These are phyloP conservation scores for Lojkania enalia DNA, from an alignment of 2,329 filamentous ascomycete species.

Conservation along the genomic window DNA sequence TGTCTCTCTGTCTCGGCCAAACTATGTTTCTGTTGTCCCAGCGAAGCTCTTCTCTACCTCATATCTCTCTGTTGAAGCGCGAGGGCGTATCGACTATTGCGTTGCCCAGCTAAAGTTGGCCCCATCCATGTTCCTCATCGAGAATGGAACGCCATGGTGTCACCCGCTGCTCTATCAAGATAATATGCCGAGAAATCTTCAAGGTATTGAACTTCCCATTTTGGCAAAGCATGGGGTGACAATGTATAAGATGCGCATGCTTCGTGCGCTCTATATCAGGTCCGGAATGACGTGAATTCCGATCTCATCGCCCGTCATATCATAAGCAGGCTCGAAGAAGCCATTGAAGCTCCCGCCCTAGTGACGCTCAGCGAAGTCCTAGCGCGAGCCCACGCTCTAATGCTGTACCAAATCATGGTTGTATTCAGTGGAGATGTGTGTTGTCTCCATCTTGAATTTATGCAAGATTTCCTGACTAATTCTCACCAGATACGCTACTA, in stretches of 20 bases:
- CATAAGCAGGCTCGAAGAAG: conserved; percentile 49
- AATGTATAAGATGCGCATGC: conserved; percentile 54
- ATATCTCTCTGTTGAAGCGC: conserved; percentile 23
- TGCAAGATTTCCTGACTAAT: not conserved
- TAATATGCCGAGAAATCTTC: conserved; percentile 55
- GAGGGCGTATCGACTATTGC: conserved; percentile 29
- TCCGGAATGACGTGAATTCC: conserved; percentile 54
- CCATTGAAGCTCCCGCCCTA: conserved; percentile 38
- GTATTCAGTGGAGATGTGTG: conserved; percentile 29
- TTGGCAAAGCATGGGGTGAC: not conserved
- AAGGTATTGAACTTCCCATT: conserved; percentile 44
- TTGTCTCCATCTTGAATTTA: not conserved
- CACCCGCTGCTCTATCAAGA: conserved; percentile 57
- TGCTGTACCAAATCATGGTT: conserved; percentile 36
- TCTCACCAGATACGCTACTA: conserved; percentile 19
- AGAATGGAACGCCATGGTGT: conserved; percentile 58
- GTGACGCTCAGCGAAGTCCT: conserved; percentile 23
- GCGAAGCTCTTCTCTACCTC: conserved; percentile 14
- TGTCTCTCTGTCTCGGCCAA: not conserved
- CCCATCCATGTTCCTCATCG: conserved; percentile 50
- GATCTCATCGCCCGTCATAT: conserved; percentile 56
- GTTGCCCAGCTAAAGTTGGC: conserved; percentile 32
- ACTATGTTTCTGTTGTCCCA: conserved; percentile 3
- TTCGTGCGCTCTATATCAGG: conserved; percentile 57
- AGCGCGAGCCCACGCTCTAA: conserved; percentile 32